Evolutionary conservation across 306 rosid species (phyloP).

Genomic region (Chamaecrista fasciculata): DNA sequence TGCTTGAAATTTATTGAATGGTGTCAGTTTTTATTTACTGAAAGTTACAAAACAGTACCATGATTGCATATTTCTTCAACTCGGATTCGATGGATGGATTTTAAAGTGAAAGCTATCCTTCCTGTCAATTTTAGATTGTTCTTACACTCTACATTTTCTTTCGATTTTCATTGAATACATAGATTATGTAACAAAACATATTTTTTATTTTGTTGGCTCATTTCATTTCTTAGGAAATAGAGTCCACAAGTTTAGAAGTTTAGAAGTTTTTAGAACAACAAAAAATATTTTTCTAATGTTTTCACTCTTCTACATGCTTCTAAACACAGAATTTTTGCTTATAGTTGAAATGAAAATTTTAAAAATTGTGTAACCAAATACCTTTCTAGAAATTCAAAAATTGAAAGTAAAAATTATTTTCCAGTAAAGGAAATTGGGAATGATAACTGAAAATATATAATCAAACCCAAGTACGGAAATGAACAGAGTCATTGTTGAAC

Average conservation of each 20-base stretch:
- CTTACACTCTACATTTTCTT: background rate
- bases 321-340: background rate
- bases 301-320: background rate
- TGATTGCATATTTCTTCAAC: constrained; percentile 4
- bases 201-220: background rate
- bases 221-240: background rate
- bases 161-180: background rate
- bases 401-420: background rate
- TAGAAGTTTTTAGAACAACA: background rate
- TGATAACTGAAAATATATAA: background rate
- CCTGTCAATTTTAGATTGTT: background rate
- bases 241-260: background rate
- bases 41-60: background rate
- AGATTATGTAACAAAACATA: background rate
- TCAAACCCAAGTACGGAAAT: background rate
- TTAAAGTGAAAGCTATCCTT: constrained; percentile 15
- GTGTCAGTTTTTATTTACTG: constrained; percentile 14
- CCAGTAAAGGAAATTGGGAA: background rate
- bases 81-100: background rate
- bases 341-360: background rate
- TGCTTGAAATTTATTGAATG: constrained; percentile 9
- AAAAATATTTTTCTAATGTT: background rate
- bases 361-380: background rate
- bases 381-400: background rate
- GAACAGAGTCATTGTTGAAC: too few relatives aligned